Percentiles rank a stretch among this genome's conserved stretches.
These are phyloP conservation scores for Yamadazyma laniorum DNA, from an alignment of 805 yeast genomes.

Conservation along the genomic window DNA sequence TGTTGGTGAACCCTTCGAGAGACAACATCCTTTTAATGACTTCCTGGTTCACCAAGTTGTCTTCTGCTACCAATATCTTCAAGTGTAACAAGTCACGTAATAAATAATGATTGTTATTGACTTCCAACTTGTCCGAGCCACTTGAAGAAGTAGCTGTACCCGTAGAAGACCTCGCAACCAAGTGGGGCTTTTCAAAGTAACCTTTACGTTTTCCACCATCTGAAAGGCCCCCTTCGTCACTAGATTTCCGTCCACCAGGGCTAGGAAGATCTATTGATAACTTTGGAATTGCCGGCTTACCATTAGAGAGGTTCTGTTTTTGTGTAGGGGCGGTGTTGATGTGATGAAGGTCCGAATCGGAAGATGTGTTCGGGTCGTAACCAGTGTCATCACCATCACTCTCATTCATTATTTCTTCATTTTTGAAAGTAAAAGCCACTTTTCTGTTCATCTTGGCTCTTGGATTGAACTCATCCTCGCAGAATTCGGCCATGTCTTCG, in stretches of 20 bases:
- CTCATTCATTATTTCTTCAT: slow-evolving; percentile 10
- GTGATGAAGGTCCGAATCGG: neutral
- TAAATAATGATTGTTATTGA: slow-evolving; percentile 4
- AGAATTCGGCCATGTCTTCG: slow-evolving; percentile 40
- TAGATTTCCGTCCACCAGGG: slow-evolving; percentile 2
- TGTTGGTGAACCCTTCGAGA: slow-evolving; percentile 71
- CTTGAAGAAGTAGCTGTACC: slow-evolving; percentile 47
- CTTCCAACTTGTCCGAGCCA: slow-evolving; percentile 8
- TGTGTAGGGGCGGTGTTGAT: slow-evolving; percentile 3
- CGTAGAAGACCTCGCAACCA: slow-evolving; percentile 47
- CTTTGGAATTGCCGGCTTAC: slow-evolving; percentile 1
- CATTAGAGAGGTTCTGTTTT: neutral
- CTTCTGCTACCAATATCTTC: slow-evolving; percentile 85
- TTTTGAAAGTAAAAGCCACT: slow-evolving; percentile 38
- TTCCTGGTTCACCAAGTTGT: slow-evolving; percentile 90
- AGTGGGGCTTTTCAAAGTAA: slow-evolving; percentile 41
- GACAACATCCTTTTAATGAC: slow-evolving; percentile 86
- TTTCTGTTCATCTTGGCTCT: slow-evolving; percentile 50
- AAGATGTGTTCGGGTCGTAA: neutral
- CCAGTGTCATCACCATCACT: slow-evolving; percentile 2
- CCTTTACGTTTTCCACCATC: slow-evolving; percentile 1
- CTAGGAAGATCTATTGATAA: slow-evolving; percentile 3
- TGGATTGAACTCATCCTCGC: slow-evolving; percentile 68
- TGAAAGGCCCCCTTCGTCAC: slow-evolving; percentile 6
- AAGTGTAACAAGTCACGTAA: slow-evolving; percentile 25